Evolutionary conservation across 192 early-diverging fungal genomes (phyloP), one percentile per base, ranked within the genome.

Genomic region (Lobulomyces angularis): DNA sequence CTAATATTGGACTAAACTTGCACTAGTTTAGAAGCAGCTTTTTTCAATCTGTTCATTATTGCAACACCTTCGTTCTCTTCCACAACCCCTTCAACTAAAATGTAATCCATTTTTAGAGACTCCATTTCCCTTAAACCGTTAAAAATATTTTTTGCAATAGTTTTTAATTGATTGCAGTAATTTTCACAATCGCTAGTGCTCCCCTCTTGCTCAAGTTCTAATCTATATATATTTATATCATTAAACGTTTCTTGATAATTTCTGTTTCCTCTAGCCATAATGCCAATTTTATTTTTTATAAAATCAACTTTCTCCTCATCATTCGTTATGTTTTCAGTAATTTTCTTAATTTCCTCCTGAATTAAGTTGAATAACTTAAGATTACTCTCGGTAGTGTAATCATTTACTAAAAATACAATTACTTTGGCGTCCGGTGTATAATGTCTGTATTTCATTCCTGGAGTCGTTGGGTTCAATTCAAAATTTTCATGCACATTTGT

Each of bases 381-480:
- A n/a, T n/a, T n/a, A n/a, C n/a, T n/a, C n/a, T n/a, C 23, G 22
- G 31, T 22, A 4, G 28, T 5, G 18, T 26, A 28, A 22, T 26
- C 6, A 17, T 25, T 24, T 2, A 38, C 35, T 27, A 73, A 80
- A 50, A 89, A 71, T 18, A 96, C 36, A 7, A 89, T 61, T 17
- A 95, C 91, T 29, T 78, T 69, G 2, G 86, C 86, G 18, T 83
- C 71, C 5, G 95, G 95, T 17, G 86, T 84, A 51, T 99, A 99
- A 61, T 99, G 95, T 4, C 89, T 62, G 56, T 99, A 99, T 57
- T 99, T 99, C 95, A 99, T 99, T 8, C 95, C 95, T 17, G 95
- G 95, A 14, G 95, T 93, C 0, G 86, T 91, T 0, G 95, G 95
- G 5, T 72, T 62, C 18, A 51, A 50, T 40, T 94, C 89, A 51